phyloP scores from a whole-genome alignment of 352 stramenopile genomes.

The Globisporangium carolinianum region DNA sequence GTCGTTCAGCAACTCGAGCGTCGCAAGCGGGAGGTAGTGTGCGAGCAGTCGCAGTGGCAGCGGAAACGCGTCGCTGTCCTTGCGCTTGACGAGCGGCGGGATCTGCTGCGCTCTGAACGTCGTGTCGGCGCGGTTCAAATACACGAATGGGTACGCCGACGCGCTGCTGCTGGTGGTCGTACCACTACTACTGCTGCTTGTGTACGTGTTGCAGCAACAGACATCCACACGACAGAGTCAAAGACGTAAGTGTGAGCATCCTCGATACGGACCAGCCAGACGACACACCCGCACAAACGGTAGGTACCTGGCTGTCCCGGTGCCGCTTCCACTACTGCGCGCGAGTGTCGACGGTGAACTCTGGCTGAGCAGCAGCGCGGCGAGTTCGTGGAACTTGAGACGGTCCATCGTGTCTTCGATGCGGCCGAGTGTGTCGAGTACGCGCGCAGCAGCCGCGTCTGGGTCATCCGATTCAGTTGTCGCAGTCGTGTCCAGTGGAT shows the following conservation, averaged over 20 bases:
- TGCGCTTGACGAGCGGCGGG: slow-evolving; percentile 44
- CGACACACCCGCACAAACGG: background rate
- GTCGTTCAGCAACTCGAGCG: slow-evolving; percentile 30
- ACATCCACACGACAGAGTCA: no score
- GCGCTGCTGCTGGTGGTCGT: background rate
- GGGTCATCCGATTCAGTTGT: no score
- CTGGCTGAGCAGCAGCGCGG: slow-evolving; percentile 25
- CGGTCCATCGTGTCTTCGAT: slow-evolving; percentile 13
- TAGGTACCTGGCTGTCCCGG: no score
- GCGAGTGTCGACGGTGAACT: background rate
- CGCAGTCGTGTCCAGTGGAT: slow-evolving; percentile 5
- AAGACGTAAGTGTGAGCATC: no score
- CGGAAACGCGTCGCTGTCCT: slow-evolving; percentile 42
- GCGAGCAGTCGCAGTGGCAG: slow-evolving; percentile 30
- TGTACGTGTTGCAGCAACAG: no score
- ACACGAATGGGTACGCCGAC: slow-evolving; percentile 33
- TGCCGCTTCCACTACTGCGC: background rate
- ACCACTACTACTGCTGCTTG: background rate
- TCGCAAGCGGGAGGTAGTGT: slow-evolving; percentile 38
- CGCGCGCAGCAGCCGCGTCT: background rate
- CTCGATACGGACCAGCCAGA: no score
- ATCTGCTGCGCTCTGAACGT: slow-evolving; percentile 43
- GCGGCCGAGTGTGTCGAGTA: slow-evolving; percentile 2
- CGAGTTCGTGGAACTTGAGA: slow-evolving; percentile 26
- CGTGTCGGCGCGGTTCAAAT: slow-evolving; percentile 49